Percentiles rank a stretch among this genome's conserved stretches.
phyloP scores from a whole-genome alignment of 2,329 filamentous ascomycete species.

The Arthrobotrys musiformis region DNA sequence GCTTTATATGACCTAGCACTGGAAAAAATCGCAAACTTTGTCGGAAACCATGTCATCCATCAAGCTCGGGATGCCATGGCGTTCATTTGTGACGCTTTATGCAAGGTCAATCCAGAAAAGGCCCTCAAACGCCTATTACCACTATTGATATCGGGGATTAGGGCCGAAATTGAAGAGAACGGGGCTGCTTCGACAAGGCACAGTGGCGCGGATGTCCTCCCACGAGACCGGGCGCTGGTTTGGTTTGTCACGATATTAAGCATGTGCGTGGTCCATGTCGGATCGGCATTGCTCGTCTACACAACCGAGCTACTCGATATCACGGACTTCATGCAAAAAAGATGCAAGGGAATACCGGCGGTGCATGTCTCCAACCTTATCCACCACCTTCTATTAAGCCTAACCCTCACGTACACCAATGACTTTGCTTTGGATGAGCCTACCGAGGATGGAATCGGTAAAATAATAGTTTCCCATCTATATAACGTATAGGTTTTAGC shows the following conservation, averaged over 20 bases:
- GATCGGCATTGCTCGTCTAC: constrained; percentile 86
- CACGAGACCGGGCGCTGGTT: constrained; percentile 88
- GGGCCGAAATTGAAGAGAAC: constrained; percentile 96
- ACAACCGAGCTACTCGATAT: constrained; percentile 90
- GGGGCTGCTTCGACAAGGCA: constrained; percentile 94
- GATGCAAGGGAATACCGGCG: constrained; percentile 90
- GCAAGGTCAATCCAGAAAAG: constrained; percentile 94
- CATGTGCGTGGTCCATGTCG: constrained; percentile 98
- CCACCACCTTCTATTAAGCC: constrained; percentile 91
- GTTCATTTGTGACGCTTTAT: constrained; percentile 95
- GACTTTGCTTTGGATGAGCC: constrained; percentile 90
- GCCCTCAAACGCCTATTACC: constrained; percentile 90
- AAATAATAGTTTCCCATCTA: background rate
- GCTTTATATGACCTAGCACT: constrained; percentile 92
- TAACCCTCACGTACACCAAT: constrained; percentile 92
- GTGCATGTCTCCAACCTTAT: constrained; percentile 98
- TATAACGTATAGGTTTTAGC: background rate
- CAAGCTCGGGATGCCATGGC: constrained; percentile 98
- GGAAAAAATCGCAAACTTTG: constrained; percentile 90
- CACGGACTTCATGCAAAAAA: constrained; percentile 94
- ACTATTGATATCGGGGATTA: constrained; percentile 88
- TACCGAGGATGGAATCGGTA: constrained; percentile 62
- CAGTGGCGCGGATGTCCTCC: constrained; percentile 90
- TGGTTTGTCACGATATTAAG: constrained; percentile 98
- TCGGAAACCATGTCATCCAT: constrained; percentile 93